These are phyloP conservation scores for Pseudozyma sp. DNA, from an alignment of 1,284 basidiomycete species.

Conservation along the genomic window DNA sequence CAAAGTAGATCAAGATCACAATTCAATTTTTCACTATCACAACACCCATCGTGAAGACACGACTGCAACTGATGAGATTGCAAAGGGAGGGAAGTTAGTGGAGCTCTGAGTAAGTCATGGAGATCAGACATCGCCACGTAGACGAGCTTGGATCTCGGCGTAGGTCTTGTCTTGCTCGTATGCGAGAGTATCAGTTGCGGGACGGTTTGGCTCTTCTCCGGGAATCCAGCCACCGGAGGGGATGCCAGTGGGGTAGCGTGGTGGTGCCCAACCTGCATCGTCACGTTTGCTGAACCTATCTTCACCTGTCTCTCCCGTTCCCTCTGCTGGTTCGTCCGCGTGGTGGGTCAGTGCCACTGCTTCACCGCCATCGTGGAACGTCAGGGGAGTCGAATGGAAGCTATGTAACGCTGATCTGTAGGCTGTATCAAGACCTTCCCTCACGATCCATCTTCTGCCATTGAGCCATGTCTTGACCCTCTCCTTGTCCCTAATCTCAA, in stretches of 20 bases:
- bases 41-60: slow-evolving; percentile 1
- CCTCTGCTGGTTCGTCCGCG: not conserved
- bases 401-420: slow-evolving; percentile 31
- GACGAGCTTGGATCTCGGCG: slow-evolving; percentile 45
- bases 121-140: not conserved
- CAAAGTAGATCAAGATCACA: not conserved
- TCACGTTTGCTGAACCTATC: slow-evolving; percentile 28
- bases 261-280: slow-evolving; percentile 57
- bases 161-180: slow-evolving; percentile 47
- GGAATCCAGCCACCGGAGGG: slow-evolving; percentile 45
- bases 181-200: slow-evolving; percentile 24
- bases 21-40: not conserved
- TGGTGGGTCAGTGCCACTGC: slow-evolving; percentile 15
- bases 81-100: too few species aligned
- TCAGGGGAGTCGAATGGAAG: slow-evolving; percentile 25
- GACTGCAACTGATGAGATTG: too few species aligned
- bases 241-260: slow-evolving; percentile 43
- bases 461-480: slow-evolving; percentile 53
- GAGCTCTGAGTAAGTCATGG: not conserved
- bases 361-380: slow-evolving; percentile 10
- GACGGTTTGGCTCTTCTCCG: slow-evolving; percentile 42
- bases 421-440: slow-evolving; percentile 55
- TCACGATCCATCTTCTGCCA: slow-evolving; percentile 41
- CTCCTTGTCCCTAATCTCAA: slow-evolving; percentile 35
- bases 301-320: not conserved